Percentiles rank a stretch among this genome's conserved stretches.
These are phyloP conservation scores for Colletotrichum sp. DNA, from an alignment of 2,329 filamentous ascomycete genomes.

Conservation along the genomic window DNA sequence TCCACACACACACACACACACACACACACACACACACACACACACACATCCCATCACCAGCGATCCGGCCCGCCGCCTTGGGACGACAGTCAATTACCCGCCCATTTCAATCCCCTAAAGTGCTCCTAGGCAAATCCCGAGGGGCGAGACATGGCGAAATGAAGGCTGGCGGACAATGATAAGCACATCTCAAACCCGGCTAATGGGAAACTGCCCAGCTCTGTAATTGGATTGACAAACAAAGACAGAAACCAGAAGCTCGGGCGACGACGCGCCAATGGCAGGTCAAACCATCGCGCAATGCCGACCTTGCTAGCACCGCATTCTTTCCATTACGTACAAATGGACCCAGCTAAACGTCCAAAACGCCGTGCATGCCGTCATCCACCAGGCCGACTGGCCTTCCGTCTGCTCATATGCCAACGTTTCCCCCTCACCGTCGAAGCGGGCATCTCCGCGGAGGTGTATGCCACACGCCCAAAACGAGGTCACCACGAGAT, in stretches of 20 bases:
- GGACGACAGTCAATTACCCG: not conserved
- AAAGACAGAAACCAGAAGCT: slow-evolving; percentile 3
- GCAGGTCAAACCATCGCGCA: not conserved
- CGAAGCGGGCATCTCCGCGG: slow-evolving; percentile 9
- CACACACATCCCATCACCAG: not conserved
- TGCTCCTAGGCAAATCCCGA: not conserved
- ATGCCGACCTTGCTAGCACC: slow-evolving; percentile 10
- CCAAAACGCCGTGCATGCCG: slow-evolving; percentile 12
- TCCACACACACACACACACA: not conserved
- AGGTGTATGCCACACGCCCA: not conserved
- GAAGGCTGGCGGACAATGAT: not conserved
- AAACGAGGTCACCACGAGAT: not conserved
- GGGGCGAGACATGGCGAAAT: not conserved
- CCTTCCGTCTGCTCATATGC: slow-evolving; percentile 12
- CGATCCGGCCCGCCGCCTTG: not conserved
- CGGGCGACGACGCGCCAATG: slow-evolving; percentile 2
- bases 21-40: too few relatives aligned
- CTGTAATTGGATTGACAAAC: slow-evolving; percentile 10
- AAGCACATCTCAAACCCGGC: not conserved
- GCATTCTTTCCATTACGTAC: slow-evolving; percentile 23
- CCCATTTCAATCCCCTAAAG: not conserved
- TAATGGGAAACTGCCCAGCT: not conserved
- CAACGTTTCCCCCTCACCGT: not conserved
- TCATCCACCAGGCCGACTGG: slow-evolving; percentile 8
- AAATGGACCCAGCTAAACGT: slow-evolving; percentile 10